Evolutionary conservation across 257 asterid genomes (phyloP).

Genomic region (Haberlea rhodopensis): DNA sequence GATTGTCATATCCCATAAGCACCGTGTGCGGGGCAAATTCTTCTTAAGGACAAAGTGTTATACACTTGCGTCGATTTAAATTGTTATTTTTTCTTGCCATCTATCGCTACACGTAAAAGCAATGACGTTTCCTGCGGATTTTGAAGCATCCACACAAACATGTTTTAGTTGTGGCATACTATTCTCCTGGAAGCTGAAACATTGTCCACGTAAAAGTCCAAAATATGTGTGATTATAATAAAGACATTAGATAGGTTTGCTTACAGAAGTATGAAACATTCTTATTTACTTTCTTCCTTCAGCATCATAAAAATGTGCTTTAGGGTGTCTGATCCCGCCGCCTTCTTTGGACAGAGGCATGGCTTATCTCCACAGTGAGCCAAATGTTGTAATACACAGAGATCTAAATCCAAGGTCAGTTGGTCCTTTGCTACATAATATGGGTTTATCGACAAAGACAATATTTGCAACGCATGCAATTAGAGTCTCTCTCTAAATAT

Average conservation of each 20-base stretch:
- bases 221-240: not conserved
- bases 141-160: too few relatives aligned
- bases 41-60: too few relatives aligned
- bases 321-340: constrained; percentile 21
- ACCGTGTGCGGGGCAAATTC: too few relatives aligned
- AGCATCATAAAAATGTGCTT: constrained; percentile 2
- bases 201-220: constrained; percentile 1
- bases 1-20: too few relatives aligned
- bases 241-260: constrained; percentile 14
- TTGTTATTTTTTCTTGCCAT: too few relatives aligned
- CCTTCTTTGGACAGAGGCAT: constrained; percentile 71
- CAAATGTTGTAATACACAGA: constrained; percentile 92
- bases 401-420: constrained; percentile 95
- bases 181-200: not conserved
- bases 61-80: too few relatives aligned
- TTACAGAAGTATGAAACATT: constrained; percentile 9
- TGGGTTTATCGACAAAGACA: constrained; percentile 13
- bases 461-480: not conserved
- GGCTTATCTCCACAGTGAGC: constrained; percentile 98
- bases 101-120: too few relatives aligned
- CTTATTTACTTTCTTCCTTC: constrained; percentile 18
- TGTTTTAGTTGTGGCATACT: not conserved
- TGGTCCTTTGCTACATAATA: constrained; percentile 19
- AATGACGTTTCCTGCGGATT: too few relatives aligned
- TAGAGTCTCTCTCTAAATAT: constrained; percentile 10